Conservation (phyloP, 1,284 basidiomycete genomes). For the Leccinum pachyderme region DNA sequence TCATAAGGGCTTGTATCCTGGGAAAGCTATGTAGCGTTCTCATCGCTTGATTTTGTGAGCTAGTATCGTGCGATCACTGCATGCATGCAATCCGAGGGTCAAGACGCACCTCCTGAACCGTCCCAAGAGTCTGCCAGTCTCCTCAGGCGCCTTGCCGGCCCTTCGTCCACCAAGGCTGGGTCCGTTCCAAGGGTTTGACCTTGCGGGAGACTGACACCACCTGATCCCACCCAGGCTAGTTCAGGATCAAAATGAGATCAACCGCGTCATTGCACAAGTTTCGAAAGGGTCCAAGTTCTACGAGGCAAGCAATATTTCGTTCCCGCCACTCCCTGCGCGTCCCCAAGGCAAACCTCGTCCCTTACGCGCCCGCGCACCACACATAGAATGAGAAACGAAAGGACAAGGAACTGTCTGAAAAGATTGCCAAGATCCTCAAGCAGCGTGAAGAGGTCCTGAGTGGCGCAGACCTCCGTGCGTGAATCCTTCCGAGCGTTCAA, state of each 20-base stretch:
- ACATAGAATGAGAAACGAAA: constrained; percentile 78
- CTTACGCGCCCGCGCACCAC: background rate
- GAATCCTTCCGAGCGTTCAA: background rate
- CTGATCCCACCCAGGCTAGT: constrained; percentile 48
- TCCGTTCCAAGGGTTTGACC: constrained; percentile 31
- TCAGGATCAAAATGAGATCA: constrained; percentile 77
- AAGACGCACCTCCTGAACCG: constrained; percentile 22
- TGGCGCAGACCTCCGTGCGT: constrained; percentile 60
- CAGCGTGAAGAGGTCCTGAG: constrained; percentile 61
- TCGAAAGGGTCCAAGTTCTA: constrained; percentile 85
- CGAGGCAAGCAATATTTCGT: constrained; percentile 47
- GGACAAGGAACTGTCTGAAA: constrained; percentile 75
- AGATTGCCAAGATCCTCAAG: constrained; percentile 64
- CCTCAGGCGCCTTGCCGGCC: constrained; percentile 70
- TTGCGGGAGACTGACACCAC: constrained; percentile 11
- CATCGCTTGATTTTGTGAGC: background rate
- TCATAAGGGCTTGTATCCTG: too few relatives aligned
- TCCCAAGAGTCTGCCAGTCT: constrained; percentile 68
- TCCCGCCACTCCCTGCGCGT: background rate
- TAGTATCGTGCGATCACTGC: background rate
- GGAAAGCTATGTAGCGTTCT: too few relatives aligned
- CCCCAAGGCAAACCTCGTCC: background rate
- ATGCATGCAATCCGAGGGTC: constrained; percentile 22
- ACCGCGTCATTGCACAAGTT: constrained; percentile 74
- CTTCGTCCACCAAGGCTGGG: constrained; percentile 78